Conservation (phyloP, 176 grass and related monocot species). For the Eremochloa ophiuroides region DNA sequence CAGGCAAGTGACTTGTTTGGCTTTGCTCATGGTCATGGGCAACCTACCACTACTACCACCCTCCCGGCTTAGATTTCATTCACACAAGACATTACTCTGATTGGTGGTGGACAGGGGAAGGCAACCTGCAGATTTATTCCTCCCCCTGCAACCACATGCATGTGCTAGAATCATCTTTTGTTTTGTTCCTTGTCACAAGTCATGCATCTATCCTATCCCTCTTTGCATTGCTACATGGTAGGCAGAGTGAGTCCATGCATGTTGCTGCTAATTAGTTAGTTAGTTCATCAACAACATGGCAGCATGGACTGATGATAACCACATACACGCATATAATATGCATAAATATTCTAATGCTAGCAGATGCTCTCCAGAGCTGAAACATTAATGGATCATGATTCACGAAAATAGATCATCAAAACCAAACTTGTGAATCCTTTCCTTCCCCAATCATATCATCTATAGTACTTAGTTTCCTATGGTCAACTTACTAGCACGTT, state of each 20-base stretch:
- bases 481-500: not conserved
- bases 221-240: not conserved
- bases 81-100: not conserved
- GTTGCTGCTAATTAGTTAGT: not conserved
- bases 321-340: not conserved
- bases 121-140: slow-evolving; percentile 18
- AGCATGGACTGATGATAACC: not conserved
- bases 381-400: not conserved
- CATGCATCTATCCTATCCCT: not conserved
- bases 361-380: not conserved
- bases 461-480: not conserved
- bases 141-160: slow-evolving; percentile 8
- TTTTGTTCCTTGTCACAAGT: slow-evolving; percentile 47
- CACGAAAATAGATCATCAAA: not conserved
- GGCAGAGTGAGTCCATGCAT: slow-evolving; percentile 7
- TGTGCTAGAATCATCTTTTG: slow-evolving; percentile 35
- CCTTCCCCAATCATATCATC: not conserved
- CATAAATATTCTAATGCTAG: slow-evolving; percentile 14
- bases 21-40: slow-evolving; percentile 27
- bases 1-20: slow-evolving; percentile 18
- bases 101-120: slow-evolving; percentile 10
- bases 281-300: not conserved
- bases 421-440: not conserved
- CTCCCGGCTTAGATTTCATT: not conserved
- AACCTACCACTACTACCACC: not conserved